Percentiles rank a stretch among this genome's conserved stretches.
Evolutionary conservation across 305 asterid genomes (phyloP).

Genomic region (Rubia peregrina): DNA sequence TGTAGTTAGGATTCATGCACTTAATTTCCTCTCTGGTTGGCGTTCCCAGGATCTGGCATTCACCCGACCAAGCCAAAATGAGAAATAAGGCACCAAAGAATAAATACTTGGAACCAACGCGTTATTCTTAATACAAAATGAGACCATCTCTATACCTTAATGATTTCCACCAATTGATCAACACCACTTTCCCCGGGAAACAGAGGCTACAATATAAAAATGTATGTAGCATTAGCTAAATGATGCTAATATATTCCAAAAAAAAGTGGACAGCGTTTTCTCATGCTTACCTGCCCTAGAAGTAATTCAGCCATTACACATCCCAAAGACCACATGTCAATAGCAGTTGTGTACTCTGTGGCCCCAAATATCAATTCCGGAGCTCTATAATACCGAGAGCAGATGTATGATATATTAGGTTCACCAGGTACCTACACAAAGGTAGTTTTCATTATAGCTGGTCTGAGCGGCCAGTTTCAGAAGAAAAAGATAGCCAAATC

Average conservation of each 20-base stretch:
- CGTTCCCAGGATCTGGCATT: slow-evolving; percentile 70
- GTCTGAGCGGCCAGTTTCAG: not conserved
- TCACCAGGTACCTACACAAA: slow-evolving; percentile 72
- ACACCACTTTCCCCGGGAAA: slow-evolving; percentile 96
- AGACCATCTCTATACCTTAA: slow-evolving; percentile 45
- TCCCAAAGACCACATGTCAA: slow-evolving; percentile 97
- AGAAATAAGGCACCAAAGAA: not conserved
- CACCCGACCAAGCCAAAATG: slow-evolving; percentile 8
- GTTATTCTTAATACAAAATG: not conserved
- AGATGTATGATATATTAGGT: slow-evolving; percentile 88
- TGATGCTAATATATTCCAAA: not conserved
- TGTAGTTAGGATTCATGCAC: slow-evolving; percentile 97
- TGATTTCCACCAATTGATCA: slow-evolving; percentile 91
- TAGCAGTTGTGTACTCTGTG: slow-evolving; percentile 83
- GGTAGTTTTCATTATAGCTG: slow-evolving; percentile 4
- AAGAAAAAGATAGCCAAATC: not conserved
- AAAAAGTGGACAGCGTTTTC: not conserved
- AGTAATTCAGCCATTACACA: slow-evolving; percentile 96
- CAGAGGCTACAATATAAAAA: slow-evolving; percentile 55
- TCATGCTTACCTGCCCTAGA: slow-evolving; percentile 58
- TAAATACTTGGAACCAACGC: not conserved
- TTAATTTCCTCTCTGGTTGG: slow-evolving; percentile 97
- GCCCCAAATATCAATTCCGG: slow-evolving; percentile 97
- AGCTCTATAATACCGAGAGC: slow-evolving; percentile 96
- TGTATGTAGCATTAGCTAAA: not conserved